Conservation (phyloP, 1,284 basidiomycete genomes). For the Cryptococcus sp. region DNA sequence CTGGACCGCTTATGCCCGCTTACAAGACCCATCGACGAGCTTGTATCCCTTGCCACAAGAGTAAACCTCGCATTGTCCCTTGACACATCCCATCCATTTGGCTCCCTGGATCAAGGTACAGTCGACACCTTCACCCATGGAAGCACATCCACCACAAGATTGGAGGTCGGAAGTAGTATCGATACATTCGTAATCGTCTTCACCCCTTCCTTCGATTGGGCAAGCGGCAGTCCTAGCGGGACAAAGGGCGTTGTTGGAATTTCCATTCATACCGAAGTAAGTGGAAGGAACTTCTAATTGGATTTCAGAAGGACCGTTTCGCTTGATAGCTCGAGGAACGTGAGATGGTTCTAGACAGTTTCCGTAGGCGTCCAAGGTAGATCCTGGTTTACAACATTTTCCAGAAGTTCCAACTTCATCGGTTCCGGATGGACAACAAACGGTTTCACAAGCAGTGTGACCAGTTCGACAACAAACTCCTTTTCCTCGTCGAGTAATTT, state of each 20-base stretch:
- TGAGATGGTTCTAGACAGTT: conserved; percentile 20
- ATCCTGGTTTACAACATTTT: conserved; percentile 23
- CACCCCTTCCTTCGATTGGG: conserved; percentile 50
- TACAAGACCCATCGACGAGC: neutral
- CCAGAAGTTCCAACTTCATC: conserved; percentile 20
- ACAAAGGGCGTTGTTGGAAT: conserved; percentile 50
- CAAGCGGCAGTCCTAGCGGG: conserved; percentile 60
- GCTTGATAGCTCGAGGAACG: neutral
- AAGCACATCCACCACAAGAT: conserved; percentile 65
- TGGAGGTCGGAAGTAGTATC: conserved; percentile 39
- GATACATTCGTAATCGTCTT: conserved; percentile 58
- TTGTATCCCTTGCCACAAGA: conserved; percentile 11
- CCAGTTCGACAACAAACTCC: conserved; percentile 21
- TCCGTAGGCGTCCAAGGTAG: conserved; percentile 15
- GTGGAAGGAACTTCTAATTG: neutral
- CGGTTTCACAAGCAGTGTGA: conserved; percentile 19
- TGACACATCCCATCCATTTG: conserved; percentile 65
- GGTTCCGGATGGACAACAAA: conserved; percentile 22
- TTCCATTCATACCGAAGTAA: conserved; percentile 19
- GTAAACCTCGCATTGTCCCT: conserved; percentile 12
- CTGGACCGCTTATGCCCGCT: neutral
- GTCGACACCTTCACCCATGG: conserved; percentile 60
- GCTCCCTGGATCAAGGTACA: conserved; percentile 62
- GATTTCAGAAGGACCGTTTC: neutral
- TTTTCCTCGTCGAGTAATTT: conserved; percentile 4